Percentiles rank a stretch among this genome's conserved stretches.
Conservation (phyloP, 192 early-diverging fungal genomes). For the Linnemannia zychae region DNA sequence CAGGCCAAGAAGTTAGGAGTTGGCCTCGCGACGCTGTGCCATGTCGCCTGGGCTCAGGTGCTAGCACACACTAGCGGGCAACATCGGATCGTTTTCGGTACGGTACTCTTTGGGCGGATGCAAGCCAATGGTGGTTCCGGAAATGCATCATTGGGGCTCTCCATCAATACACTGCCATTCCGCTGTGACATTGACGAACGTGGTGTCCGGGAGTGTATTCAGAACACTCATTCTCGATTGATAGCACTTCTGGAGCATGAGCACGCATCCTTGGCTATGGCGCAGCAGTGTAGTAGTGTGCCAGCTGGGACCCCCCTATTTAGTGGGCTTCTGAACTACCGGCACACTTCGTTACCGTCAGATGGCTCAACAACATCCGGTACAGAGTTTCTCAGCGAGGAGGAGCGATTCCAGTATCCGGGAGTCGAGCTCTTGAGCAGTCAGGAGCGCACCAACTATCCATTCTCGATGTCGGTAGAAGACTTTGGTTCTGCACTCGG, state of each 20-base stretch:
- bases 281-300: conserved; percentile 21
- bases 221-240: not conserved
- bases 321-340: conserved; percentile 16
- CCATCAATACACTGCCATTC: conserved; percentile 7
- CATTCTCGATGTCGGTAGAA: conserved; percentile 6
- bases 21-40: not conserved
- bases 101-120: not conserved
- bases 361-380: not conserved
- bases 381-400: conserved; percentile 2
- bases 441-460: conserved; percentile 27
- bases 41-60: conserved; percentile 5
- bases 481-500: conserved; percentile 7
- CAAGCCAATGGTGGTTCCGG: not conserved
- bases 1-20: not conserved
- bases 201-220: conserved; percentile 6
- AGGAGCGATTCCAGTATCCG: not conserved
- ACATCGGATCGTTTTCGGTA: conserved; percentile 1
- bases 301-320: conserved; percentile 3
- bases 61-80: conserved; percentile 2
- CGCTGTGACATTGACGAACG: conserved; percentile 2
- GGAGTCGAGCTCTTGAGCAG: conserved; percentile 1
- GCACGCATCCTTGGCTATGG: conserved; percentile 19
- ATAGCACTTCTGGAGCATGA: conserved; percentile 21
- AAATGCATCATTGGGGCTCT: not conserved
- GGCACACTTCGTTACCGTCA: not conserved